Base-by-base conservation (phyloP, 441 rosid genomes). In the Lepidium campestre region DNA sequence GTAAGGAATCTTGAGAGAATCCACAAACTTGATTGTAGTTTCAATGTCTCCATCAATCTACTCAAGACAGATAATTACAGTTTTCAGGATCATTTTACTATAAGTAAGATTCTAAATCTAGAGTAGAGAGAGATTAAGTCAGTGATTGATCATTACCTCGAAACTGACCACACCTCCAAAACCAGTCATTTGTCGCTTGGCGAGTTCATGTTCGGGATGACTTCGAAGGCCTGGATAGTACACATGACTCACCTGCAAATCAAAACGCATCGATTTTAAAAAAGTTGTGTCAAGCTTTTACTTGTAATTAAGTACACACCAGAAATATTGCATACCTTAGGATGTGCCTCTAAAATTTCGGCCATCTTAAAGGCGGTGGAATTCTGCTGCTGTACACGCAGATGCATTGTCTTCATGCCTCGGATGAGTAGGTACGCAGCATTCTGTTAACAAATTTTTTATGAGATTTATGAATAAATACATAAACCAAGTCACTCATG, bases 391-490 rank as follows among this genome's bases (percentile, higher is more conserved):
- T 78, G 83, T 84, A 94, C 92, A 84, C 97, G 98, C 83, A 94
- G 99, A 85, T 94, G 90, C 86, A 94, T 75, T 37, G 99, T 94
- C 90, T 94, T 94, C 92, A 94, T 91, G 86, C 99, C 99, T 75
- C 96, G 91, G 73, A 89, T 89, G 59, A 94, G 77, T 81, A 89
- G 84, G 76, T 88, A 94, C 0, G 97, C 89, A 48, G 99, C 99
- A 72, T 86, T 87, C 99, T 91, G 83, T 76, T 29, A 29, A 58
- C 36, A 56, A 11, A 35, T 5, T 0, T 41, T n/a, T 36, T 12
- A 13, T 57, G 68, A 69, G 65, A 57, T 49, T 56, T 25, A n/a
- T 22, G 64, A 61, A 35, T 35, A 11, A 15, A 25, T 56, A 14
- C 45, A 19, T 32, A 27, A 55, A 3, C 19, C 31, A 19, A 54